phyloP scores from a whole-genome alignment of 176 grass and related monocot genomes.

The Echinochloa phyllopogon region DNA sequence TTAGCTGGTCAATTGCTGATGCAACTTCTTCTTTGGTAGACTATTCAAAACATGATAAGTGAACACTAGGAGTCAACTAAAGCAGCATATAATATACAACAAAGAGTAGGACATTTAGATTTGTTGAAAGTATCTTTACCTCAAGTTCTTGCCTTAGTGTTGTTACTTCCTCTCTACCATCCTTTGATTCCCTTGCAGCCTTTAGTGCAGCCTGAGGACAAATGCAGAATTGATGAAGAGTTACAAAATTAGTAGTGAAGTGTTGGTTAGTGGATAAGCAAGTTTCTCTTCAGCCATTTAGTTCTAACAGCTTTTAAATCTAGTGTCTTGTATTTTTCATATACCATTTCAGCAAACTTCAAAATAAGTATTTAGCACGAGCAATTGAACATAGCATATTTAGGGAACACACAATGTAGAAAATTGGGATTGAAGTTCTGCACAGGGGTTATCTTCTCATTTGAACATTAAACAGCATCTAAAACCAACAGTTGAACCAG shows the following conservation, averaged over 20 bases:
- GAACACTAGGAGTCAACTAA: constrained; percentile 26
- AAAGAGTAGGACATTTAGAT: constrained; percentile 28
- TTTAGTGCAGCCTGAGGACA: constrained; percentile 79
- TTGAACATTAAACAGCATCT: constrained; percentile 11
- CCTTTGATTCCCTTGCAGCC: constrained; percentile 80
- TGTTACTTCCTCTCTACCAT: constrained; percentile 82
- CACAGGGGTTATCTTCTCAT: constrained; percentile 13
- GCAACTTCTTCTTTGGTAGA: constrained; percentile 77
- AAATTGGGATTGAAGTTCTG: background rate
- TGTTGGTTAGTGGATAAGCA: constrained; percentile 4
- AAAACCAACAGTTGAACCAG: constrained; percentile 6
- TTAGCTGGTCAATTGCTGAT: constrained; percentile 71
- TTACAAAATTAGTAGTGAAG: constrained; percentile 29
- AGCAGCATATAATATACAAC: constrained; percentile 8
- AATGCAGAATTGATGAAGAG: background rate
- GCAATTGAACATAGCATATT: constrained; percentile 2
- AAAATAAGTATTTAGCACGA: constrained; percentile 34
- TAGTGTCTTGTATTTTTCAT: constrained; percentile 13
- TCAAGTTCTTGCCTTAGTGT: constrained; percentile 83
- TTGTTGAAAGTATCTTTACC: constrained; percentile 47
- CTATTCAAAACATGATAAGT: constrained; percentile 52
- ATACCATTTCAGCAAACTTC: constrained; percentile 21
- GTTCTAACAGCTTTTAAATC: constrained; percentile 22
- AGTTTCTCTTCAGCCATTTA: constrained; percentile 5
- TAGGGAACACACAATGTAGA: background rate